Percentiles rank a stretch among this genome's conserved stretches.
These are phyloP conservation scores for Euryodendron excelsum DNA, from an alignment of 148 eudicot species.

Conservation along the genomic window DNA sequence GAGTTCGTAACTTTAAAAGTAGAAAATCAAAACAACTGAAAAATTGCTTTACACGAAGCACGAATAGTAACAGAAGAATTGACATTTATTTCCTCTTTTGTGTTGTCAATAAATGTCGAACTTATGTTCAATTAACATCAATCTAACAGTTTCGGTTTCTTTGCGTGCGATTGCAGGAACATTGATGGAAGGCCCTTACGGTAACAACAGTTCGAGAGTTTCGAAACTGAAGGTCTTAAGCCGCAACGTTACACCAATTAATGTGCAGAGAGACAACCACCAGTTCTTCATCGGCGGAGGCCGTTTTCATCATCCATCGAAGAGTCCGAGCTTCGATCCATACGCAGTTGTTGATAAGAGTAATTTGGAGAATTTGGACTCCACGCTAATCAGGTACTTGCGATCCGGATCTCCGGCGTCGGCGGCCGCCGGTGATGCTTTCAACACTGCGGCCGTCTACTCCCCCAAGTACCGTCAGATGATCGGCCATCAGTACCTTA, in stretches of 20 bases:
- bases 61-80: too few species aligned
- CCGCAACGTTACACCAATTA: slow-evolving; percentile 27
- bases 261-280: slow-evolving; percentile 12
- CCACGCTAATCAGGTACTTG: slow-evolving; percentile 35
- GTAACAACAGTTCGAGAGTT: slow-evolving; percentile 12
- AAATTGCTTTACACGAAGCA: not conserved
- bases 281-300: slow-evolving; percentile 5
- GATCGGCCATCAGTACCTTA: slow-evolving; percentile 14
- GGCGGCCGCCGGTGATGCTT: not conserved
- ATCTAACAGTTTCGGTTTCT: not conserved
- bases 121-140: not conserved
- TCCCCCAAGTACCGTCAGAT: slow-evolving; percentile 11
- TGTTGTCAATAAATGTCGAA: too few species aligned
- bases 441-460: slow-evolving; percentile 11
- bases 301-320: slow-evolving; percentile 10
- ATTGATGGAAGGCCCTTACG: slow-evolving; percentile 18
- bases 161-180: not conserved
- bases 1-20: not conserved
- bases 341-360: slow-evolving; percentile 25
- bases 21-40: not conserved
- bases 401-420: slow-evolving; percentile 26
- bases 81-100: too few species aligned
- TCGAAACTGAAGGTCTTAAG: slow-evolving; percentile 22
- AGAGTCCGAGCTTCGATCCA: slow-evolving; percentile 24
- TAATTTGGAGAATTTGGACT: slow-evolving; percentile 19